phyloP scores from a whole-genome alignment of 352 stramenopile genomes.

The Globisporangium emineosum region DNA sequence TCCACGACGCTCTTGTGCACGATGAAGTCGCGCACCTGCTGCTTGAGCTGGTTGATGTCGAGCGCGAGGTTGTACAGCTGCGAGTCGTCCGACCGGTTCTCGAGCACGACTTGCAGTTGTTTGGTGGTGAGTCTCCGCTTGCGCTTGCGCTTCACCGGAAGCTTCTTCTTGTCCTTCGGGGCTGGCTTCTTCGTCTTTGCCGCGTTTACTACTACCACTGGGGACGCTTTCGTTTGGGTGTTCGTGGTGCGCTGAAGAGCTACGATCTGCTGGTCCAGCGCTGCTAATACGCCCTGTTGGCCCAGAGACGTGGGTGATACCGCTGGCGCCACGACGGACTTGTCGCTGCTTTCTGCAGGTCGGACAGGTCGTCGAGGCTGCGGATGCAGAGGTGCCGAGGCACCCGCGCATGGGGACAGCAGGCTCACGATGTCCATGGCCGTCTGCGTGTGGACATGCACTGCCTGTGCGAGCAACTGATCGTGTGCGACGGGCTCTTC shows the following conservation, averaged over 20 bases:
- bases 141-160: neutral
- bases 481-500: too few species aligned
- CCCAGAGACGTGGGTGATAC: neutral
- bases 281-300: neutral
- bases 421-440: neutral
- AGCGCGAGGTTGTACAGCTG: conserved; percentile 16
- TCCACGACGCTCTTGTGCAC: neutral
- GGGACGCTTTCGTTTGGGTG: neutral
- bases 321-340: neutral
- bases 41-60: conserved; percentile 15
- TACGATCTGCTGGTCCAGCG: neutral
- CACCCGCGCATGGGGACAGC: neutral
- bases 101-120: neutral
- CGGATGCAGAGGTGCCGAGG: neutral
- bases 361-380: neutral
- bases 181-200: neutral
- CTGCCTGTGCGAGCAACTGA: too few species aligned
- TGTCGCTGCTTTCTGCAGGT: neutral
- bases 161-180: neutral
- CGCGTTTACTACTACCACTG: neutral
- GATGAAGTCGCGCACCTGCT: conserved; percentile 13
- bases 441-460: too few species aligned
- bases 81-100: neutral
- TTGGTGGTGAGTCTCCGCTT: neutral
- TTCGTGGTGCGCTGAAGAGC: neutral